These are phyloP conservation scores for Fallopia convolvulus DNA, from an alignment of 148 eudicot species.

Conservation along the genomic window DNA sequence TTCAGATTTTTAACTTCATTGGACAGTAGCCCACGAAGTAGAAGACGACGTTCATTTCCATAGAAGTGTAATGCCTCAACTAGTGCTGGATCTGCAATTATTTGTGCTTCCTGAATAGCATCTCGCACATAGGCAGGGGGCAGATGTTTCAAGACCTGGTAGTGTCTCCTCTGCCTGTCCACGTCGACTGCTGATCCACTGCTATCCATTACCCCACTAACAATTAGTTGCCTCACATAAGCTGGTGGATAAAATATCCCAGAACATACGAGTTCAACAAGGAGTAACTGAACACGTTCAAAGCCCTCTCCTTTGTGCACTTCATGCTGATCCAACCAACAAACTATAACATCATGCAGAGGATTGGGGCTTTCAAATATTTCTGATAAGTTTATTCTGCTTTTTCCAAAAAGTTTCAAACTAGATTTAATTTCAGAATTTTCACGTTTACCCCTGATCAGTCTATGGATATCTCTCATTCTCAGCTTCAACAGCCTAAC, in stretches of 20 bases:
- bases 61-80: constrained; percentile 58
- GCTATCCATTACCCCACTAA: constrained; percentile 77
- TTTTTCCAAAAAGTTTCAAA: constrained; percentile 16
- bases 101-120: constrained; percentile 54
- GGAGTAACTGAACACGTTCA: constrained; percentile 65
- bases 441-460: constrained; percentile 26
- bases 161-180: constrained; percentile 55
- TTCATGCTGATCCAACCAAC: constrained; percentile 97
- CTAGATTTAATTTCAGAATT: constrained; percentile 17
- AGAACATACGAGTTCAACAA: constrained; percentile 57
- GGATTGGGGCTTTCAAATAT: constrained; percentile 84
- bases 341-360: constrained; percentile 77
- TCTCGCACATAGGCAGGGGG: constrained; percentile 55
- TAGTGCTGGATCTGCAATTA: constrained; percentile 28
- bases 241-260: constrained; percentile 79
- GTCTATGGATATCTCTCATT: constrained; percentile 41
- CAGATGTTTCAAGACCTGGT: constrained; percentile 73
- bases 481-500: constrained; percentile 63
- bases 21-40: constrained; percentile 48
- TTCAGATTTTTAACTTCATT: constrained; percentile 27
- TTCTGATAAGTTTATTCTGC: constrained; percentile 33
- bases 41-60: constrained; percentile 77
- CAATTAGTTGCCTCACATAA: constrained; percentile 80
- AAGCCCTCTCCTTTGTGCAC: constrained; percentile 63
- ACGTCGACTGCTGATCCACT: constrained; percentile 36